Conservation (phyloP, 1,139 yeast species). For the Oligophagozyma castellii region DNA sequence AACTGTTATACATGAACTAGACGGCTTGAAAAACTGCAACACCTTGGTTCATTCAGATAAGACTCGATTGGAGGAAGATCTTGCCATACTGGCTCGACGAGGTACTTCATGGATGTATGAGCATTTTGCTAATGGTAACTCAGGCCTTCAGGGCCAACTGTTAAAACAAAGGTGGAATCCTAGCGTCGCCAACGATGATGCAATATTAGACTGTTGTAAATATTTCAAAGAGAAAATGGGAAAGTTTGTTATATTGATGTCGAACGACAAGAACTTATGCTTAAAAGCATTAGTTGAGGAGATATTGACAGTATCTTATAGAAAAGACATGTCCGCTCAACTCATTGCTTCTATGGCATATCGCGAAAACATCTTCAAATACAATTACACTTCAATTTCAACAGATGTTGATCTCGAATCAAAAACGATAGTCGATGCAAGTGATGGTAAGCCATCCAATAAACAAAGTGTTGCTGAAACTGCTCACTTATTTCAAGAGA, state of each 20-base stretch:
- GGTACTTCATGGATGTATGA: slow-evolving; percentile 71
- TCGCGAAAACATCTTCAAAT: slow-evolving; percentile 28
- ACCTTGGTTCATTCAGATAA: slow-evolving; percentile 5
- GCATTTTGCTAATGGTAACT: slow-evolving; percentile 38
- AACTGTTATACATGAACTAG: slow-evolving; percentile 61
- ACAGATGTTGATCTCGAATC: no score
- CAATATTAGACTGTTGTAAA: slow-evolving; percentile 75
- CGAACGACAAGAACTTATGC: slow-evolving; percentile 78
- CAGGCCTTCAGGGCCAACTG: slow-evolving; percentile 53
- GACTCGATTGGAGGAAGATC: slow-evolving; percentile 21
- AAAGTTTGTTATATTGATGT: slow-evolving; percentile 44
- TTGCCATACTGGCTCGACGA: slow-evolving; percentile 51
- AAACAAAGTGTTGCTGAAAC: not conserved
- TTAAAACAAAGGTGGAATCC: slow-evolving; percentile 36
- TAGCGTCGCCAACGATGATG: slow-evolving; percentile 45
- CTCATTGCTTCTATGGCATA: slow-evolving; percentile 40
- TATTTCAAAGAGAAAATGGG: slow-evolving; percentile 36
- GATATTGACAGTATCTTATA: slow-evolving; percentile 52
- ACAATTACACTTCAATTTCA: no score
- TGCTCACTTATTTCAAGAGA: slow-evolving; percentile 4
- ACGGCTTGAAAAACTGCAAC: slow-evolving; percentile 47
- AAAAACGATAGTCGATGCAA: no score
- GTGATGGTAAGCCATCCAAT: no score
- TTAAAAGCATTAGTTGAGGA: slow-evolving; percentile 59
- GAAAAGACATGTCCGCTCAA: slow-evolving; percentile 45